Evolutionary conservation across 306 rosid species (phyloP).

Genomic region (Malus orientalis): DNA sequence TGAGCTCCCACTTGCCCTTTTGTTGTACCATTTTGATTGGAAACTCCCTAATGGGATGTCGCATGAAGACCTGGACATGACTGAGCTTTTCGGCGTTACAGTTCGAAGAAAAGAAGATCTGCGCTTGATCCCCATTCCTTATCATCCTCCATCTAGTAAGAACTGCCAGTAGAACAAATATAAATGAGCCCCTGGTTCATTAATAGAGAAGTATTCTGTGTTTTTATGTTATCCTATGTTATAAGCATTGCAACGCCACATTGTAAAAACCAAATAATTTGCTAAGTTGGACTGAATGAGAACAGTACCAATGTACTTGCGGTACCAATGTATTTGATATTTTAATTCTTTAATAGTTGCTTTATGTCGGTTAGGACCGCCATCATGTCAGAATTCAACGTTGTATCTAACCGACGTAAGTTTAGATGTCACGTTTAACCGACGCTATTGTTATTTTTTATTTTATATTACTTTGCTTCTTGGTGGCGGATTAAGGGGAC

Average conservation of each 20-base stretch:
- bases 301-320: neutral
- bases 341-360: too few species aligned
- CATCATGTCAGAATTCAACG: too few species aligned
- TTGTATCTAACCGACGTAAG: too few species aligned
- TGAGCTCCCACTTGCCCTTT: slow-evolving; percentile 13
- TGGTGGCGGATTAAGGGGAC: too few species aligned
- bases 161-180: neutral
- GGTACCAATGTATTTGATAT: neutral
- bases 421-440: too few species aligned
- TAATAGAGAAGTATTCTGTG: neutral
- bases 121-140: slow-evolving; percentile 7
- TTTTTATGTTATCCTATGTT: neutral
- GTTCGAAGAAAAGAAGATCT: neutral
- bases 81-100: neutral
- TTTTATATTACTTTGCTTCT: too few species aligned
- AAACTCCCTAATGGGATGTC: neutral
- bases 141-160: neutral
- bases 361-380: too few species aligned
- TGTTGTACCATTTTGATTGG: slow-evolving; percentile 22
- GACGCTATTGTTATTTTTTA: too few species aligned
- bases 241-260: neutral
- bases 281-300: neutral
- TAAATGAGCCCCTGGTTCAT: neutral
- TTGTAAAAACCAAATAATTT: too few species aligned
- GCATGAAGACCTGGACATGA: slow-evolving; percentile 17